A percentile compares a stretch with the other conserved stretches of the same genome.
These are phyloP conservation scores for Stylonectria norvegica DNA, from an alignment of 2,329 filamentous ascomycete species.

Conservation along the genomic window DNA sequence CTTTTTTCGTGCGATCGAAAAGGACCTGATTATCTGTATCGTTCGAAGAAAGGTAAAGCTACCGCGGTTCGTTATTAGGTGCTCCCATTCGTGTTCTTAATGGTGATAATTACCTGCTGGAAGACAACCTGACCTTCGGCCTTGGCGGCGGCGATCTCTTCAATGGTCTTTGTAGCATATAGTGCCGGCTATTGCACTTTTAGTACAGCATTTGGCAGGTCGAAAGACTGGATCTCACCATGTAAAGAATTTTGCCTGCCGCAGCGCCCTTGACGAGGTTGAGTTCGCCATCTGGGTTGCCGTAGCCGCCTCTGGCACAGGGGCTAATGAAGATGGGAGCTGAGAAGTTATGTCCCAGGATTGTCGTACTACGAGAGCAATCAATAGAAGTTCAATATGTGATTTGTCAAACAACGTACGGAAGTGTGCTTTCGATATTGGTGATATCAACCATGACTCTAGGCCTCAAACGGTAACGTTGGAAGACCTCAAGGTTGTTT, in stretches of 20 bases:
- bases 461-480: slow-evolving; percentile 46
- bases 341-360: slow-evolving; percentile 52
- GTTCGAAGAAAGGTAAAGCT: slow-evolving; percentile 30
- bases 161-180: slow-evolving; percentile 32
- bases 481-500: slow-evolving; percentile 54
- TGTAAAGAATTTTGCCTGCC: slow-evolving; percentile 49
- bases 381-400: neutral
- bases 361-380: slow-evolving; percentile 42
- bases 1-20: slow-evolving; percentile 30
- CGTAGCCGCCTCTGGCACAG: slow-evolving; percentile 44
- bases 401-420: slow-evolving; percentile 15
- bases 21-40: slow-evolving; percentile 31
- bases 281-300: slow-evolving; percentile 44
- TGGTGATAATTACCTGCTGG: slow-evolving; percentile 29
- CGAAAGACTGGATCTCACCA: too few species aligned
- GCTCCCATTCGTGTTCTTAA: neutral
- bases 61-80: neutral
- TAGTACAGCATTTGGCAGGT: neutral
- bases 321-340: slow-evolving; percentile 55
- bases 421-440: slow-evolving; percentile 37
- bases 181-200: slow-evolving; percentile 28
- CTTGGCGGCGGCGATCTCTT: slow-evolving; percentile 38
- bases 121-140: slow-evolving; percentile 37
- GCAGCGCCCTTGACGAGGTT: slow-evolving; percentile 49
- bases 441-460: slow-evolving; percentile 50